Base-by-base conservation (phyloP, 2,329 filamentous ascomycete genomes). In the Fusarium musae region DNA sequence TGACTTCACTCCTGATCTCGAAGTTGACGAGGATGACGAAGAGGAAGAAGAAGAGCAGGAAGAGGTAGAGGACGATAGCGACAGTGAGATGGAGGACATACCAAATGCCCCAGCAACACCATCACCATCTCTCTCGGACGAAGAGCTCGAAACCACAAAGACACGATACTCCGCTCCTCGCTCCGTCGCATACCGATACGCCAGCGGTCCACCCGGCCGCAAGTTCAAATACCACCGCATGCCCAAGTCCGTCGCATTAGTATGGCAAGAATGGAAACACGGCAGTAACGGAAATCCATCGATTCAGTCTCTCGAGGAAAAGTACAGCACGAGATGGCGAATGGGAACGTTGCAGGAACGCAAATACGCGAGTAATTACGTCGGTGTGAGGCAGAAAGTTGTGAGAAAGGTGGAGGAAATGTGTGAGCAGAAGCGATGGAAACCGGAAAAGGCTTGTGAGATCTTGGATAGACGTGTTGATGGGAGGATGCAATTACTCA, bases 281-380 rank as follows among this genome's bases (percentile, higher is more conserved):
- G 77, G 78, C 10, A 58, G 65, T 0, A 40, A 71, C 49, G 75
- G 73, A 4, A 78, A 78, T 28, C 72, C 59, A 0, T 32, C 77
- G 0, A 76, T 79, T 6, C 75, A 74, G 26, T 36, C 40, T 7
- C 73, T 79, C 0, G 78, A 79, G 42, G 30, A 44, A 4, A 36
- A 42, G 10, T 73, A 76, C 39, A 76, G 72, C 7, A 78, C 76
- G 0, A 52, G 56, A 0, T 79, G 78, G 78, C 66, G 78, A 2
- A 40, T 61, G 16, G 78, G 78, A 0, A 59, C 44, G 0, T 17
- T 70, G 2, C 63, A 61, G 19, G 76, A 78, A 19, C 44, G 72
- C 2, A 80, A 78, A 47, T 79, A 78, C 26, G 76, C 66, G 11
- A 76, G 77, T 10, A 80, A 79, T 8, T 79, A 78, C 9, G 71